Evolutionary conservation across 129 eudicot genomes (phyloP).

Genomic region (Saussurea involucrata): DNA sequence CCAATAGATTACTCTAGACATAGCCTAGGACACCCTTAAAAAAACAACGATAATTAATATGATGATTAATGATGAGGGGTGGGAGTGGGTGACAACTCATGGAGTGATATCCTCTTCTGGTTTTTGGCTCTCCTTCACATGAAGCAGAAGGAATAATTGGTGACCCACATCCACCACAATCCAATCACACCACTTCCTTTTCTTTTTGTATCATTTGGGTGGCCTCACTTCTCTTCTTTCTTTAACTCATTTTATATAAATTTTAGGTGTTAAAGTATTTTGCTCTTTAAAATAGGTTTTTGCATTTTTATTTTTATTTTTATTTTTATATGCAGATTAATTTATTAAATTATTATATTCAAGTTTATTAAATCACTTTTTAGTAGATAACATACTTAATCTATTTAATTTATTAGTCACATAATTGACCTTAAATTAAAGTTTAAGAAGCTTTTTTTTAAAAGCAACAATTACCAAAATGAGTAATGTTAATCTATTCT

Average conservation of each 20-base stretch:
- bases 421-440: too few species aligned
- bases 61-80: neutral
- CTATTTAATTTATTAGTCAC: too few species aligned
- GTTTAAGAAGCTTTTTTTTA: too few species aligned
- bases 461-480: too few species aligned
- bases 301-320: too few species aligned
- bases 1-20: too few species aligned
- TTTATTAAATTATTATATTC: too few species aligned
- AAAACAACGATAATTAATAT: too few species aligned
- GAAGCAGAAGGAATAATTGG: neutral
- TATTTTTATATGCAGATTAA: neutral
- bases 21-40: too few species aligned
- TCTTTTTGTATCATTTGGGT: neutral
- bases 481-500: too few species aligned
- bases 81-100: slow-evolving; percentile 4
- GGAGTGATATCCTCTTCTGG: slow-evolving; percentile 1
- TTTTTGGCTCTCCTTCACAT: slow-evolving; percentile 11
- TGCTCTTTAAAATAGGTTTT: neutral
- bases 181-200: neutral
- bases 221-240: neutral
- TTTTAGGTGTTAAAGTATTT: neutral
- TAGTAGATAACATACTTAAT: too few species aligned
- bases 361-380: too few species aligned
- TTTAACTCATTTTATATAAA: neutral
- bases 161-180: neutral